Base-by-base conservation (phyloP, 2,329 filamentous ascomycete species). In the Amauroascus niger region DNA sequence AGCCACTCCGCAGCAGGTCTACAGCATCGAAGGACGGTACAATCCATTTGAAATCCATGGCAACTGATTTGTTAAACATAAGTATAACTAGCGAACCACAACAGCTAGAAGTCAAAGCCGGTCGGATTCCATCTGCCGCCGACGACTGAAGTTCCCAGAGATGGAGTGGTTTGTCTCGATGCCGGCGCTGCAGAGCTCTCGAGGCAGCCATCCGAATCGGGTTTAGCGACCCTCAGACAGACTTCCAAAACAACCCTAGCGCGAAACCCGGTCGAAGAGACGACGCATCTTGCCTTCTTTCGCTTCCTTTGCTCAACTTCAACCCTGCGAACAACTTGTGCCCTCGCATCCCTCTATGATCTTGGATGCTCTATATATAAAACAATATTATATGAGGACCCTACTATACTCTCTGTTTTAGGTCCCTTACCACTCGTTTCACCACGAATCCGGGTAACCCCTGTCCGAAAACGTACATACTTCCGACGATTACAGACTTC, bases 201-300 rank as follows among this genome's bases (percentile, higher is more conserved):
- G 41, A 52, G 41, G 40, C 50, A 26, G n/a, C 28, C 26, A 24
- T 6, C 50, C 50, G 14, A 46, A 52, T 52, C 30, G 6, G 50
- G 50, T 30, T 46, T 52, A 52, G 50, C 33, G 40, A 28, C 18
- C 30, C n/a, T 9, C 14, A 52, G 50, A 37, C 41, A 45, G 40
- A 20, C 43, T 45, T 28, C 50, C 50, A 26, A 39, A 52, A 52
- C 30, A 26, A 46, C 37, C 11, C 50, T 52, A 52, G 50, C 50
- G 50, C 50, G 41, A 52, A 52, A 52, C 50, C 32, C 30, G 41
- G 33, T 32, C 49, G 28, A 22, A 20, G 39, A 51, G 40, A 51
- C 49, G 49, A 51, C 50, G 50, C 41, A 52, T 52, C 32, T 46
- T 52, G 40, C 40, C 50, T 45, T 52, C 32, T 18, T n/a, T 37